Percentiles rank a stretch among this genome's conserved stretches.
Evolutionary conservation across 2,329 filamentous ascomycete genomes (phyloP).

Genomic region (Chaetomium globosum): DNA sequence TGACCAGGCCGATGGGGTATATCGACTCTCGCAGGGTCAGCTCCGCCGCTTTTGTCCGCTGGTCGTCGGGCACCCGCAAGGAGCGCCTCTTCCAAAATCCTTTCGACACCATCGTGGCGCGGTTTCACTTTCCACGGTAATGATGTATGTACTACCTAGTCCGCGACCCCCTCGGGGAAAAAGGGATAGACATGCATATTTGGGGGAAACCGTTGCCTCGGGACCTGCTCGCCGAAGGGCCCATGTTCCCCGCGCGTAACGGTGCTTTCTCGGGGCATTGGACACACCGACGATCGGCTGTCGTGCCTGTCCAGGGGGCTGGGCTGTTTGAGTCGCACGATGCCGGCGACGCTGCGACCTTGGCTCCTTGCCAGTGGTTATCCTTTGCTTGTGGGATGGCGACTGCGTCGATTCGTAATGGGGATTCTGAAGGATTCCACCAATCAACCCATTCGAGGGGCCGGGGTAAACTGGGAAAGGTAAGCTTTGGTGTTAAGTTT

Average conservation of each 20-base stretch:
- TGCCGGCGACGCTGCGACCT: background rate
- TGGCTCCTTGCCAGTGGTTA: background rate
- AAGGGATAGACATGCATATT: conserved; percentile 1
- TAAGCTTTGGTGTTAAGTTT: background rate
- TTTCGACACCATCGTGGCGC: conserved; percentile 34
- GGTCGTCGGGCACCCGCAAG: conserved; percentile 48
- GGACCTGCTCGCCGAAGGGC: background rate
- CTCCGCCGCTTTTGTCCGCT: conserved; percentile 52
- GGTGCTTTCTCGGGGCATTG: conserved; percentile 15
- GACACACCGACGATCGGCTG: background rate
- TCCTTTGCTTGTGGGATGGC: no score
- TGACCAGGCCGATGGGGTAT: conserved; percentile 67
- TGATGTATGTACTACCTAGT: background rate
- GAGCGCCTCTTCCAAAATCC: conserved; percentile 51
- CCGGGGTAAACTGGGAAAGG: background rate
- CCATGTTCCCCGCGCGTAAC: background rate
- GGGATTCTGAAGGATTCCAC: background rate
- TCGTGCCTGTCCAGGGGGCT: background rate
- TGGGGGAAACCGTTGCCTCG: background rate
- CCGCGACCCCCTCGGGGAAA: background rate
- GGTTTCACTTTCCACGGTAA: background rate
- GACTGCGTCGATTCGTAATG: background rate
- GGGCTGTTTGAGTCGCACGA: background rate
- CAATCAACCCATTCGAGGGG: background rate
- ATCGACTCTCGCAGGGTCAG: conserved; percentile 69